Percentiles rank a stretch among this genome's conserved stretches.
Evolutionary conservation across 306 rosid genomes (phyloP).

Genomic region (Prunus dulcis): DNA sequence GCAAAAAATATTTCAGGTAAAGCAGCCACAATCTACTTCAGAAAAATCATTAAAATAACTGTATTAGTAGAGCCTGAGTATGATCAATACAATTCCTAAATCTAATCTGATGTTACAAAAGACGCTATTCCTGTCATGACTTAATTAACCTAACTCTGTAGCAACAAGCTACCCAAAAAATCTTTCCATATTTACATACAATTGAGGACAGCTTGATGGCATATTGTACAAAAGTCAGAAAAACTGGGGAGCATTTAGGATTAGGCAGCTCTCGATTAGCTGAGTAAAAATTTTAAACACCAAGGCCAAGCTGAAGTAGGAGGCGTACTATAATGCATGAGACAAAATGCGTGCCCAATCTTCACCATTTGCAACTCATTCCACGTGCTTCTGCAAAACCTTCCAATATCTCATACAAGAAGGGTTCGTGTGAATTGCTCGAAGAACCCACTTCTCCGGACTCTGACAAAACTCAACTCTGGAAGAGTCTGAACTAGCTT

Average conservation of each 20-base stretch:
- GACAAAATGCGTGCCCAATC: not conserved
- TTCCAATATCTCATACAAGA: conserved; percentile 83
- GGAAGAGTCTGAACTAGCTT: conserved; percentile 30
- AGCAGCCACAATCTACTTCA: too few relatives aligned
- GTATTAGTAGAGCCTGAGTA: not conserved
- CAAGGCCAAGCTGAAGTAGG: not conserved
- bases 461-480: conserved; percentile 47
- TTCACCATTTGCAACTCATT: conserved; percentile 16
- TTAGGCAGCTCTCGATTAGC: not conserved
- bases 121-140: not conserved
- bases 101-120: not conserved
- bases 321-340: not conserved
- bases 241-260: not conserved
- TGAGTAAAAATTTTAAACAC: not conserved
- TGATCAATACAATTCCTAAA: not conserved
- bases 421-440: conserved; percentile 80
- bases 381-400: conserved; percentile 48
- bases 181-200: not conserved
- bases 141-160: not conserved
- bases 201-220: not conserved
- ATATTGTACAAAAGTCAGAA: not conserved
- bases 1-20: too few relatives aligned
- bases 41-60: too few relatives aligned
- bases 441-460: conserved; percentile 72
- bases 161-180: not conserved